Conservation (phyloP, 257 asterid species). For the Paulownia fortunei region DNA sequence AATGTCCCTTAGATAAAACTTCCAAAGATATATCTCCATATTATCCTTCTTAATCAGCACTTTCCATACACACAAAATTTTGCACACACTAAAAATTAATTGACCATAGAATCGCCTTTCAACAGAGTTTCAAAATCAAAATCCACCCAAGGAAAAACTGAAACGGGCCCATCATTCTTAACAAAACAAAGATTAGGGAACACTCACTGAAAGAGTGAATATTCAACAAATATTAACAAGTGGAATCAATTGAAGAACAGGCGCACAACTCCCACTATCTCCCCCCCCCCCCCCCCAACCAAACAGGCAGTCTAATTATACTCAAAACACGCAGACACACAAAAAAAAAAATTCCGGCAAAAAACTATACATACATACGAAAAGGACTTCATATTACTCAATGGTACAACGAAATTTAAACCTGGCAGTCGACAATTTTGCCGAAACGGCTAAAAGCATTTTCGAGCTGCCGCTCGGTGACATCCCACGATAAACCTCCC, state of each 20-base stretch:
- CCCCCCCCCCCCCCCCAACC: no score
- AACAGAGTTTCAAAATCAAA: not conserved
- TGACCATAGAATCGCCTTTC: not conserved
- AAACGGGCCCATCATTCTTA: not conserved
- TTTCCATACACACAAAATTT: not conserved
- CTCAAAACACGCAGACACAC: slow-evolving; percentile 2
- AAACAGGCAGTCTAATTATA: not conserved
- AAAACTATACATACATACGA: not conserved
- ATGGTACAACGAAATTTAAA: slow-evolving; percentile 31
- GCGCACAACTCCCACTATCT: not conserved
- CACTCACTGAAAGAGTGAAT: not conserved
- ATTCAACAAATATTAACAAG: not conserved
- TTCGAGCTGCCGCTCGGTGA: slow-evolving; percentile 94
- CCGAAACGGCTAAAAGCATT: slow-evolving; percentile 84
- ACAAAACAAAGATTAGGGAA: not conserved
- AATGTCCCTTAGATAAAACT: not conserved
- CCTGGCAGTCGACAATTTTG: slow-evolving; percentile 90
- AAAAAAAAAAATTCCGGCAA: not conserved
- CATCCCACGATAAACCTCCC: slow-evolving; percentile 89
- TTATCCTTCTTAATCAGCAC: not conserved
- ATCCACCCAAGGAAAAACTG: not conserved
- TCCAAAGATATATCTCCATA: not conserved
- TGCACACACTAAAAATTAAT: not conserved
- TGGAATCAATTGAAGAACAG: slow-evolving; percentile 9
- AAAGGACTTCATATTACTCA: not conserved